Evolutionary conservation across 2,329 filamentous ascomycete genomes (phyloP).

Genomic region (Sclerotiophoma versabilis): DNA sequence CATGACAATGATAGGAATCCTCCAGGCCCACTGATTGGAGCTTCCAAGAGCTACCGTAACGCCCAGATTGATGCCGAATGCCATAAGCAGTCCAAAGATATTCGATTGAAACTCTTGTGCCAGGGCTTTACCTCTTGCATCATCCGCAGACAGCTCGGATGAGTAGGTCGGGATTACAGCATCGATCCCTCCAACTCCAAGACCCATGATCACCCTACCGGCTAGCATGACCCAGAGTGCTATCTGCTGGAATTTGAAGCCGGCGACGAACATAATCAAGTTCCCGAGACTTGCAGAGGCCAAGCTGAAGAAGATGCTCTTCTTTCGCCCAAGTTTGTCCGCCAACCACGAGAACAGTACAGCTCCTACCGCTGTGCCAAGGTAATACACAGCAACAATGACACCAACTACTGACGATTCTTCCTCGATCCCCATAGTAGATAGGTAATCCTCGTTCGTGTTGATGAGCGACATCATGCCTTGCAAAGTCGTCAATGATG

Average conservation of each 20-base stretch:
- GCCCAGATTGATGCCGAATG: constrained; percentile 65
- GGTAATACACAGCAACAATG: constrained; percentile 68
- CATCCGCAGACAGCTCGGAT: constrained; percentile 64
- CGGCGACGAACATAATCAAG: constrained; percentile 66
- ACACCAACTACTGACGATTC: constrained; percentile 63
- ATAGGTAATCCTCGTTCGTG: constrained; percentile 62
- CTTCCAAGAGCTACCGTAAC: constrained; percentile 64
- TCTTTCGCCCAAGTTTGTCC: constrained; percentile 62
- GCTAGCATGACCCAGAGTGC: constrained; percentile 59
- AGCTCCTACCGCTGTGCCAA: constrained; percentile 66
- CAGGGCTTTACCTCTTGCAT: constrained; percentile 63
- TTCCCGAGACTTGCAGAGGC: constrained; percentile 63
- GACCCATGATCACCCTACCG: constrained; percentile 61
- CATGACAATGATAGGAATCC: constrained; percentile 67
- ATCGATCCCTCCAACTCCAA: constrained; percentile 68
- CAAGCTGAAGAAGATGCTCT: constrained; percentile 63
- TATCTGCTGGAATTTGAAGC: constrained; percentile 54
- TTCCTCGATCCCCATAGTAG: constrained; percentile 62
- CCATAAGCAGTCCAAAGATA: constrained; percentile 68
- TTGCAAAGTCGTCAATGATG: constrained; percentile 10
- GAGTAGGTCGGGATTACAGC: constrained; percentile 67
- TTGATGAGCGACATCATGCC: constrained; percentile 63
- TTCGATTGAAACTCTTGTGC: constrained; percentile 71
- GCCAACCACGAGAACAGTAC: constrained; percentile 64
- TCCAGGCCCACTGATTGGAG: constrained; percentile 66